Conservation (phyloP, 345 rosid genomes). For the Salix viminalis region DNA sequence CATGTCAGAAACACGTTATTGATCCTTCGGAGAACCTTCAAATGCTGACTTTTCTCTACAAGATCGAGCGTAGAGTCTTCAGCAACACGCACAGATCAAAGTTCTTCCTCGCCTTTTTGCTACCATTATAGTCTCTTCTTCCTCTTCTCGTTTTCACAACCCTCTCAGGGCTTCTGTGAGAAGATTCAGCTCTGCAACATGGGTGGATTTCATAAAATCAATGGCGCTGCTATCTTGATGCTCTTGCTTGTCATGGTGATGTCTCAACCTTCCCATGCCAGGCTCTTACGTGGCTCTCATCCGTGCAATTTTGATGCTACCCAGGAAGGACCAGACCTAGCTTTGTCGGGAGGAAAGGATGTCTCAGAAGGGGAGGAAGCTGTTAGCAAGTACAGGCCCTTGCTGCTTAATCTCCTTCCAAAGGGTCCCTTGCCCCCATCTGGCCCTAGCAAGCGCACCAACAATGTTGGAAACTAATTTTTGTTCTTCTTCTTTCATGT, state of each 20-base stretch:
- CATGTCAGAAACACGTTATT: neutral
- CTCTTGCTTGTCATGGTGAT: neutral
- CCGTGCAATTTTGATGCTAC: neutral
- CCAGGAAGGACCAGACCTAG: neutral
- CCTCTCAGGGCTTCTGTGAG: neutral
- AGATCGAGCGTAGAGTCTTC: neutral
- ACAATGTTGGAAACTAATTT: slow-evolving; percentile 15
- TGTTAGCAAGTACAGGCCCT: neutral
- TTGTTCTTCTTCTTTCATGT: neutral
- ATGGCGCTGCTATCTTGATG: neutral
- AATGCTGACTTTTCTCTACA: neutral
- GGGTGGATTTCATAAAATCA: neutral
- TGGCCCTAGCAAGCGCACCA: slow-evolving; percentile 30
- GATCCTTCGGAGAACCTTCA: slow-evolving; percentile 16
- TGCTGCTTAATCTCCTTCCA: slow-evolving; percentile 28
- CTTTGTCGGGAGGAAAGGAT: neutral
- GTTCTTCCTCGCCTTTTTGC: neutral
- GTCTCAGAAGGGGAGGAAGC: neutral
- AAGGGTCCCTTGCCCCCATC: slow-evolving; percentile 30
- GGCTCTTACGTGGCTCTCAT: slow-evolving; percentile 7
- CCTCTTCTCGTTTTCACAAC: neutral
- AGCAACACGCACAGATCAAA: neutral
- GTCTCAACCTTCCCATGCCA: slow-evolving; percentile 13
- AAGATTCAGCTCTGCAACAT: neutral
- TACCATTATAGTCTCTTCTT: neutral